Evolutionary conservation across 257 asterid species (phyloP).

Genomic region (Echium plantagineum): DNA sequence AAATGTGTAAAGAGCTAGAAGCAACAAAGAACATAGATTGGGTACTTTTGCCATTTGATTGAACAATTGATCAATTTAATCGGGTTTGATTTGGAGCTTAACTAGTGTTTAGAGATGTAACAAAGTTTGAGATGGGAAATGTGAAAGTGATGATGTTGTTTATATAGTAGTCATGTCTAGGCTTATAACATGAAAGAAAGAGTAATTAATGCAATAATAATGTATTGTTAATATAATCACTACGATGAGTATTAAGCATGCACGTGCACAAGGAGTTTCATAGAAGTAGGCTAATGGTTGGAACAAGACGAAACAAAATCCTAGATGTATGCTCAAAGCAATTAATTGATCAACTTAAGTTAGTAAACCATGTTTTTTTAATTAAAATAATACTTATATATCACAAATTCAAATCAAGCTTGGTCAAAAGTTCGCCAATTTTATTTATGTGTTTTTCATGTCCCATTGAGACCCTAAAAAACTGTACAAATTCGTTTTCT

Average conservation of each 20-base stretch:
- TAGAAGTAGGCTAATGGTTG: neutral
- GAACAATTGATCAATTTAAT: neutral
- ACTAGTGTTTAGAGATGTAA: neutral
- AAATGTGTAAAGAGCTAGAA: conserved; percentile 10
- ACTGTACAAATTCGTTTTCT: no score
- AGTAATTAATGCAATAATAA: no score
- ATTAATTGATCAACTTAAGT: neutral
- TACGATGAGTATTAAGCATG: neutral
- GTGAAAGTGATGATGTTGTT: neutral
- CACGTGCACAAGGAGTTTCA: neutral
- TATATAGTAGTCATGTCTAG: neutral
- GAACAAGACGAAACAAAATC: no score
- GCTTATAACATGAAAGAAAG: neutral
- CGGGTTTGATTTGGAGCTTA: neutral
- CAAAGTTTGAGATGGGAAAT: conserved; percentile 3
- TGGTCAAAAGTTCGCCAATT: no score
- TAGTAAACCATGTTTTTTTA: no score
- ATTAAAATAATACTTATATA: no score
- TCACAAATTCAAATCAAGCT: no score
- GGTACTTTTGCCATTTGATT: conserved; percentile 7
- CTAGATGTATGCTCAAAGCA: neutral
- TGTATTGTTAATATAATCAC: no score
- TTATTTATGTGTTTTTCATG: no score
- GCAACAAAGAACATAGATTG: conserved; percentile 9
- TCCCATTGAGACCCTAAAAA: no score